Base-by-base conservation (phyloP, 139 green algal genomes). In the Pedinophyceae sp. region DNA sequence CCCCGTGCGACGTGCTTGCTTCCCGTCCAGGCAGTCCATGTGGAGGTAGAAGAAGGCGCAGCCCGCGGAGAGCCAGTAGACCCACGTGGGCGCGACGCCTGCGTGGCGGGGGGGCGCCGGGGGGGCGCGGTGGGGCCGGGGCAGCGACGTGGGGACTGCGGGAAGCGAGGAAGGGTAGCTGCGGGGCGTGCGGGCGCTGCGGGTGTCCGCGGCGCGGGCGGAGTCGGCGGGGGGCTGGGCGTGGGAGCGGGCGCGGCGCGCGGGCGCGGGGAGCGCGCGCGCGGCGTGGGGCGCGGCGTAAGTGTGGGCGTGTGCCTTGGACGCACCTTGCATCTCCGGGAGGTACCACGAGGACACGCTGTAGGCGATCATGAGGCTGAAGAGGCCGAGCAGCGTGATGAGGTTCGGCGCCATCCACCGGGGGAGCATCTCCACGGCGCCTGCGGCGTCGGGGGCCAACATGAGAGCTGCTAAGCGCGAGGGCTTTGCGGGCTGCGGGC, bases 391-490 rank as follows among this genome's bases (percentile, higher is more conserved):
- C 6, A 94, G 67, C 0, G 88, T 96, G 48, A 96, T 94, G 0
- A 94, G 57, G 67, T 96, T 96, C 10, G 88, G 88, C 4, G 88
- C 88, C 50, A 96, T 54, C 88, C 88, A 96, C 19, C 69, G 48
- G 0, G 86, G 86, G 38, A 93, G 58, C 26, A 68, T 52, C 26
- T 73, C 56, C 1, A 59, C 60, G 23, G 28, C 15, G n/a, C 48
- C 26, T 48, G 60, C 23, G 38, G n/a, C n/a, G n/a, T n/a, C n/a
- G n/a, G n/a, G n/a, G n/a, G n/a, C n/a, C n/a, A n/a, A n/a, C n/a
- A n/a, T n/a, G n/a, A n/a, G n/a, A n/a, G n/a, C n/a, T n/a, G n/a
- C n/a, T n/a, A n/a, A n/a, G n/a, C n/a, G n/a, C n/a, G n/a, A n/a
- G n/a, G n/a, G n/a, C n/a, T n/a, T n/a, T n/a, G n/a, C n/a, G n/a